Conservation (phyloP, 2,329 filamentous ascomycete genomes). For the Ciborinia camelliae region DNA sequence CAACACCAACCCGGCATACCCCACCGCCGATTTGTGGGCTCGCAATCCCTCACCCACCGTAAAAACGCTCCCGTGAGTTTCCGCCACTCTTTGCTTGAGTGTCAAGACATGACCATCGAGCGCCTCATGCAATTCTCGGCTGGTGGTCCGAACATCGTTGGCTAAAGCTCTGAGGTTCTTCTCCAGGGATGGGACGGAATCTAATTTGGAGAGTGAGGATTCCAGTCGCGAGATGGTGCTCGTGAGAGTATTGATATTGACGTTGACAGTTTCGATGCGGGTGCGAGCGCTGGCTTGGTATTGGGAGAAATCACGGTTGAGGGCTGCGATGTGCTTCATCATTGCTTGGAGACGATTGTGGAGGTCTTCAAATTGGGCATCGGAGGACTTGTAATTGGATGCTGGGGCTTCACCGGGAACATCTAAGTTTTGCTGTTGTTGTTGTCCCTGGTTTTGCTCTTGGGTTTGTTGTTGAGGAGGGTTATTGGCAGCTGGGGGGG, state of each 20-base stretch:
- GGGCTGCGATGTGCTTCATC: conserved; percentile 62
- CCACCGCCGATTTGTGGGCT: conserved; percentile 7
- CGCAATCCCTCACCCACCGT: conserved; percentile 21
- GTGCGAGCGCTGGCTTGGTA: conserved; percentile 51
- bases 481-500: conserved; percentile 13
- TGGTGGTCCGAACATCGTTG: conserved; percentile 56
- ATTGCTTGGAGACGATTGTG: conserved; percentile 77
- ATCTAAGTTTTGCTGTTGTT: conserved; percentile 33
- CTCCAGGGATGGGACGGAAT: conserved; percentile 46
- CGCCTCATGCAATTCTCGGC: conserved; percentile 44
- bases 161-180: conserved; percentile 52
- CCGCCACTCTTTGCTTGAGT: conserved; percentile 28
- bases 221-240: conserved; percentile 23
- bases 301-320: conserved; percentile 56
- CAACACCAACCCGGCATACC: conserved; percentile 21
- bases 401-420: conserved; percentile 42
- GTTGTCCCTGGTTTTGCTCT: conserved; percentile 20
- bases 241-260: conserved; percentile 17
- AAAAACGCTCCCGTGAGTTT: conserved; percentile 28
- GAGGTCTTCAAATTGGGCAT: conserved; percentile 74
- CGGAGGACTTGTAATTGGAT: conserved; percentile 43
- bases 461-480: conserved; percentile 38
- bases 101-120: conserved; percentile 29
- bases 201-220: conserved; percentile 42
- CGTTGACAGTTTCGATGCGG: conserved; percentile 24